Evolutionary conservation across 768 basidiomycete species (phyloP), one percentile per base, ranked within the genome.

Genomic region (Collybiopsis confluens): DNA sequence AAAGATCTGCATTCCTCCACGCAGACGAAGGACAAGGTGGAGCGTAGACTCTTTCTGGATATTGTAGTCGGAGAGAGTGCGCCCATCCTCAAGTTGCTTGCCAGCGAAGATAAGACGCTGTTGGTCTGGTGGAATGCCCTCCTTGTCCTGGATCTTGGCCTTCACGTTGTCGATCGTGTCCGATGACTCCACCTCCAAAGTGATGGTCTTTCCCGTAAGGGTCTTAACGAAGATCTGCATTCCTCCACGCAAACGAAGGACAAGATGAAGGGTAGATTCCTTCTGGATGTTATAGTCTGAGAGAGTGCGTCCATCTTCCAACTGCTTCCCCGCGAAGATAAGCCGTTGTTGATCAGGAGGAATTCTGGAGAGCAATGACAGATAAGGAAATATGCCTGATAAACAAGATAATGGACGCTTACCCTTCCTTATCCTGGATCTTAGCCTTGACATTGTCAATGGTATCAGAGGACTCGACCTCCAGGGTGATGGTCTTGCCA

Each of bases 271-370:
- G 36, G 92, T 95, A 0, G 87, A 90, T 74, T 96, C 92, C 76
- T 95, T 95, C 81, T 96, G 93, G 61, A 96, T 94, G 68, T 93
- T 92, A 67, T 92, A 92, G 60, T 90, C 90, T 7, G 88, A 89
- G 0, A 92, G 77, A 3, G 90, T 96, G 45, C 93, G 86, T 3
- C 94, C 94, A 64, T 97, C 94, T 68, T 96, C 93, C 24, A 97
- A 82, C 68, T 95, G 93, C 73, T 96, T 95, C 56, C 93, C 93
- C 43, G 93, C 93, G 59, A 95, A 96, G 75, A 96, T 96, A n/a
- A 96, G 73, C 58, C 94, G 92, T 66, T 95, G 92, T 62, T 92
- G 92, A 71, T 93, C 90, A 23, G 92, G 93, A 20, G 88, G 87
- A 55, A 90, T 90, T 13, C 83, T 76, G 33, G 10, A 45, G 21